Conservation (phyloP, 345 rosid genomes). For the Linum usitatissimum region DNA sequence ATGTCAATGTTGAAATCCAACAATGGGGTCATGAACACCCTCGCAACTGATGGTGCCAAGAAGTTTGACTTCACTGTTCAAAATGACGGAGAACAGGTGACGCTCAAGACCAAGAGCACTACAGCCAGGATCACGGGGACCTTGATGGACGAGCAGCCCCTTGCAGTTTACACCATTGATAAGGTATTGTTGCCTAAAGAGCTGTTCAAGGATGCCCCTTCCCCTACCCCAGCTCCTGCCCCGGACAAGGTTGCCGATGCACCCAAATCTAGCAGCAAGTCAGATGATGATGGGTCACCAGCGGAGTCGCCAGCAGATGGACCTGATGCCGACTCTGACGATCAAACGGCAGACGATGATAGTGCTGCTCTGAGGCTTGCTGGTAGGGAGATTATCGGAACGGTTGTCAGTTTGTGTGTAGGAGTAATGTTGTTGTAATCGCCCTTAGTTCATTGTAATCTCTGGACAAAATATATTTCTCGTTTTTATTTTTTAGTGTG, state of each 20-base stretch:
- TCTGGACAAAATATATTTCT: not conserved
- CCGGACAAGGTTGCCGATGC: conserved; percentile 55
- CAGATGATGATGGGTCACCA: conserved; percentile 23
- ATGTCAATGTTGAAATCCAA: conserved; percentile 66
- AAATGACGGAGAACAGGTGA: conserved; percentile 63
- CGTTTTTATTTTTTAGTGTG: conserved; percentile 11
- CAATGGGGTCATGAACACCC: conserved; percentile 83
- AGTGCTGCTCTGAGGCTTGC: conserved; percentile 31
- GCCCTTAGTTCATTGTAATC: not conserved
- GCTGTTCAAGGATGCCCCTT: conserved; percentile 54
- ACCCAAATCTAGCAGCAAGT: conserved; percentile 39
- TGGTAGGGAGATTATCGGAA: conserved; percentile 21
- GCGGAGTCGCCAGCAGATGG: conserved; percentile 66
- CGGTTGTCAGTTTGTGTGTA: conserved; percentile 33
- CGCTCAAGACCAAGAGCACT: conserved; percentile 56
- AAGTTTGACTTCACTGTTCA: conserved; percentile 79
- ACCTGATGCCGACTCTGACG: conserved; percentile 41
- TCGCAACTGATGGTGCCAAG: conserved; percentile 75
- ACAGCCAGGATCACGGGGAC: conserved; percentile 63
- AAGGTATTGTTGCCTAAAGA: conserved; percentile 73
- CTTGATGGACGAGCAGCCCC: conserved; percentile 64
- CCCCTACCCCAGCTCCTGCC: conserved; percentile 64
- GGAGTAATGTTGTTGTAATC: conserved; percentile 28
- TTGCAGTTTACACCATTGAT: conserved; percentile 55
- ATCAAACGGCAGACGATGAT: conserved; percentile 41